Evolutionary conservation across 306 rosid species (phyloP).

Genomic region (Sphenostylis stenocarpa): DNA sequence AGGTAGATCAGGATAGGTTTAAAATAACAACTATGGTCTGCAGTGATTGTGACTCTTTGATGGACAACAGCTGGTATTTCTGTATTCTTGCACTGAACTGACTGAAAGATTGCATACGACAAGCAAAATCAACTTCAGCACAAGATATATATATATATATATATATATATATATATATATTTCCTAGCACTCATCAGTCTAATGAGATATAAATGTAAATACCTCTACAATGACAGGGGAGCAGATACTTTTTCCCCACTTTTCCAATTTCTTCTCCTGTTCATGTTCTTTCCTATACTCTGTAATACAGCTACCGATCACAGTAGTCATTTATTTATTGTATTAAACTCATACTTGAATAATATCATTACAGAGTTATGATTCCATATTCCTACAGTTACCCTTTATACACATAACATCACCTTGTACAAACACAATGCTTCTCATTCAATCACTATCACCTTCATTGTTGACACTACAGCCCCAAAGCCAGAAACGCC

Average conservation of each 20-base stretch:
- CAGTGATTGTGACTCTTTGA: background rate
- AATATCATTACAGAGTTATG: too few species aligned
- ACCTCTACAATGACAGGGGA: background rate
- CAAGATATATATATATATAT: too few species aligned
- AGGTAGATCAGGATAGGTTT: slow-evolving; percentile 6
- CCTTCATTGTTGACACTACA: background rate
- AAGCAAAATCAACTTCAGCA: background rate
- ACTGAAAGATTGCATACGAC: background rate
- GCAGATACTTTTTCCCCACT: background rate
- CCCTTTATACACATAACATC: background rate
- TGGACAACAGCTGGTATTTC: background rate
- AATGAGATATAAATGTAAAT: background rate
- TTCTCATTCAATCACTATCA: background rate
- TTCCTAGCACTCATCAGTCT: background rate
- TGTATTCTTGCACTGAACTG: background rate
- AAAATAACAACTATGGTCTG: background rate
- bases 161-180: too few species aligned
- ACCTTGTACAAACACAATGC: background rate
- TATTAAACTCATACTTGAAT: too few species aligned
- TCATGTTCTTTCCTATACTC: too few species aligned
- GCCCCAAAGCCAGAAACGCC: background rate
- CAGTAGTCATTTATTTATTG: too few species aligned
- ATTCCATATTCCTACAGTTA: too few species aligned
- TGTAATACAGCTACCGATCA: too few species aligned
- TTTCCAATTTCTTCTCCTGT: background rate